These are phyloP conservation scores for Porogramme epimiltina DNA, from an alignment of 1,284 basidiomycete genomes.

Conservation along the genomic window DNA sequence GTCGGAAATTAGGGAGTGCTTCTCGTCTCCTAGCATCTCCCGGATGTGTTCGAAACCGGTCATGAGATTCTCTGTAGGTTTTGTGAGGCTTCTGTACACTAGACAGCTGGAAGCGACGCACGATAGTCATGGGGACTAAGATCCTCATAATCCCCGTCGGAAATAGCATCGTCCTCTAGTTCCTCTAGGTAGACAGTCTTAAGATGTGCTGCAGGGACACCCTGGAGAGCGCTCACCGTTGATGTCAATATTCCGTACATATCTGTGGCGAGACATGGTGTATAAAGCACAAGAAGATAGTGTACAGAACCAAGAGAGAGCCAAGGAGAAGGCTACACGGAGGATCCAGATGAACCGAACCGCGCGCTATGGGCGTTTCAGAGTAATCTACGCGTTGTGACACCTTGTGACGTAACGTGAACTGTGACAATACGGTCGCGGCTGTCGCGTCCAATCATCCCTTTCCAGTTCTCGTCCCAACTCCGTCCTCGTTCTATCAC, in stretches of 20 bases:
- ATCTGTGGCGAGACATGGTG: constrained; percentile 87
- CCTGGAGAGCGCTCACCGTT: constrained; percentile 53
- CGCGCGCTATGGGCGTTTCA: not conserved
- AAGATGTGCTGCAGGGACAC: not conserved
- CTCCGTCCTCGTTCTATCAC: not conserved
- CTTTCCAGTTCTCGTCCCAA: not conserved
- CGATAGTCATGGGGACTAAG: constrained; percentile 74
- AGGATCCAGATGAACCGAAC: constrained; percentile 12
- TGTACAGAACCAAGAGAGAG: constrained; percentile 5
- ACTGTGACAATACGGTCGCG: constrained; percentile 1
- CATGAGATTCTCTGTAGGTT: constrained; percentile 67
- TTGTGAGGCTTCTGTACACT: not conserved
- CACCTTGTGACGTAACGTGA: constrained; percentile 13
- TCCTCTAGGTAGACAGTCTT: constrained; percentile 53
- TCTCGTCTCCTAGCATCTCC: constrained; percentile 66
- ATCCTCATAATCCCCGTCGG: constrained; percentile 71
- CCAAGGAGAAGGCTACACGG: not conserved
- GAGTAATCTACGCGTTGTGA: constrained; percentile 3
- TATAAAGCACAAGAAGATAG: constrained; percentile 14
- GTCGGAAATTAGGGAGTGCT: constrained; percentile 71
- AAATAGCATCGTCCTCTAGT: constrained; percentile 71
- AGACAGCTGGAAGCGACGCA: constrained; percentile 28
- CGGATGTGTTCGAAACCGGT: constrained; percentile 71
- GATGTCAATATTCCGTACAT: constrained; percentile 87
- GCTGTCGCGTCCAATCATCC: not conserved